A percentile compares a stretch with the other conserved stretches of the same genome.
These are phyloP conservation scores for Eucalyptus tenuipes DNA, from an alignment of 345 rosid species.

Conservation along the genomic window DNA sequence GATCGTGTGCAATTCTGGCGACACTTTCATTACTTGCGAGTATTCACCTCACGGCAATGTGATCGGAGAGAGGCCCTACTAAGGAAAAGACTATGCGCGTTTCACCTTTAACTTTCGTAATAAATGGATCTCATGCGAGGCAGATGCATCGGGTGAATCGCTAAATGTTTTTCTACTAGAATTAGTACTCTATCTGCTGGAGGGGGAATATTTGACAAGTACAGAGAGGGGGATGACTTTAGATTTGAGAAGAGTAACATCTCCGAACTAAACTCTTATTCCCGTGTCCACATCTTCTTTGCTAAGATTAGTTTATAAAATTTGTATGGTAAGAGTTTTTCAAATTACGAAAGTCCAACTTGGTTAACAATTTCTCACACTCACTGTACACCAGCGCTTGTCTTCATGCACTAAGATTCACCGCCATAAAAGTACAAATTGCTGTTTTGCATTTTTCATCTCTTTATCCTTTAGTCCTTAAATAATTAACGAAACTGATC, in stretches of 20 bases:
- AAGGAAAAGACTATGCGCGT: neutral
- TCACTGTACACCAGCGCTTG: neutral
- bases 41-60: constrained; percentile 62
- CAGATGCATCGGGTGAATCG: neutral
- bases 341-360: neutral
- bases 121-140: neutral
- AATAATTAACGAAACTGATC: neutral
- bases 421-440: neutral
- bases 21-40: constrained; percentile 40
- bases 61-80: constrained; percentile 52
- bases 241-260: neutral
- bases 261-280: neutral
- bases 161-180: neutral
- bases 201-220: neutral
- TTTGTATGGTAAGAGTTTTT: neutral
- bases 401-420: neutral
- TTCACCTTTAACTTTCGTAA: neutral
- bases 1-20: constrained; percentile 27
- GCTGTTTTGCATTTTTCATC: neutral
- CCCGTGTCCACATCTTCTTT: neutral
- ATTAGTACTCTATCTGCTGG: neutral
- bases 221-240: neutral
- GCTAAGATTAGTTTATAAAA: neutral
- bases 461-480: neutral
- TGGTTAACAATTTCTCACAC: neutral